Conservation (phyloP, 2,329 filamentous ascomycete species). For the Scolecobasidium constrictum region DNA sequence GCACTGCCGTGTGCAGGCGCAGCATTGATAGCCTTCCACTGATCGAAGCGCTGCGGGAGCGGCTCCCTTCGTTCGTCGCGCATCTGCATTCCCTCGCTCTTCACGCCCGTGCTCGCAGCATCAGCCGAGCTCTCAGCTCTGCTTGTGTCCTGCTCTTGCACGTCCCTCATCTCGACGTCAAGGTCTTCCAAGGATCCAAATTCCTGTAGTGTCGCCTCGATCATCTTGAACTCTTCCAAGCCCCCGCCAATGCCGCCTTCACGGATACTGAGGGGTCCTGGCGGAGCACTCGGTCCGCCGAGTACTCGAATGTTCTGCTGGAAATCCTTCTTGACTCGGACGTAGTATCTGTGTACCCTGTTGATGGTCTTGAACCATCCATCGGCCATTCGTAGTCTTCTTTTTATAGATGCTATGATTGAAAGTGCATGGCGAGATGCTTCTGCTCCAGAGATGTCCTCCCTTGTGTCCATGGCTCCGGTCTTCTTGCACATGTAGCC, state of each 20-base stretch:
- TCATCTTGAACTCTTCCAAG: conserved; percentile 43
- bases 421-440: conserved; percentile 39
- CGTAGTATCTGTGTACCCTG: conserved; percentile 44
- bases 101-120: conserved; percentile 15
- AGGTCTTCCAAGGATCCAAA: conserved; percentile 25
- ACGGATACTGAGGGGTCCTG: conserved; percentile 28
- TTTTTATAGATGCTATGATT: conserved; percentile 41
- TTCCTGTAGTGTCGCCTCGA: conserved; percentile 24
- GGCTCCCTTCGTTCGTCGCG: conserved; percentile 13
- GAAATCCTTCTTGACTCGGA: conserved; percentile 40
- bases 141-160: conserved; percentile 10
- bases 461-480: conserved; percentile 5
- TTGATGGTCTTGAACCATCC: conserved; percentile 44
- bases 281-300: conserved; percentile 11
- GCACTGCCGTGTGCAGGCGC: too few relatives aligned
- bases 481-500: conserved; percentile 35
- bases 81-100: conserved; percentile 19
- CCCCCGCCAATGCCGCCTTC: conserved; percentile 38
- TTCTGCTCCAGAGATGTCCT: conserved; percentile 20
- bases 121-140: background rate
- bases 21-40: conserved; percentile 30
- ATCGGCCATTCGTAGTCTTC: conserved; percentile 44
- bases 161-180: conserved; percentile 26
- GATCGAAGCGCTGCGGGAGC: conserved; percentile 17
- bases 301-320: conserved; percentile 20